Conservation (phyloP, 2,329 filamentous ascomycete genomes). For the Tolypocladium ovalisporum region DNA sequence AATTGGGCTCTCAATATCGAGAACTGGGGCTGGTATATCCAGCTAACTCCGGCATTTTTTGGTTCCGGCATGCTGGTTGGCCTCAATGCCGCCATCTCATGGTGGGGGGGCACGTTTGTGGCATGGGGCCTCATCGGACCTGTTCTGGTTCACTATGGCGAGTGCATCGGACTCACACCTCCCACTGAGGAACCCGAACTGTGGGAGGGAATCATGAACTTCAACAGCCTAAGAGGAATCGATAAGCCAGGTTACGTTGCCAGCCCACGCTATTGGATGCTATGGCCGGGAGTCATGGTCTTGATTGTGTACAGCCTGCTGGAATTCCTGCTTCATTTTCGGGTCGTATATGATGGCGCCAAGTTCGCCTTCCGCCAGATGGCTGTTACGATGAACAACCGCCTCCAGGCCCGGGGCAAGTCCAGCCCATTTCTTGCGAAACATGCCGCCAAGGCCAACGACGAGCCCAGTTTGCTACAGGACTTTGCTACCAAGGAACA, state of each 20-base stretch:
- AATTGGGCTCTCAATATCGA: slow-evolving; percentile 40
- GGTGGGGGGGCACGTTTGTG: slow-evolving; percentile 42
- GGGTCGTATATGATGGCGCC: slow-evolving; percentile 22
- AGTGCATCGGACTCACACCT: slow-evolving; percentile 31
- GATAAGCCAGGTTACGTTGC: slow-evolving; percentile 16
- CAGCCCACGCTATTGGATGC: slow-evolving; percentile 30
- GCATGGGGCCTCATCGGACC: slow-evolving; percentile 44
- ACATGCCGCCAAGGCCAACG: slow-evolving; percentile 23
- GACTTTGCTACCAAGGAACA: slow-evolving; percentile 30
- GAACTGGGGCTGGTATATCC: slow-evolving; percentile 51
- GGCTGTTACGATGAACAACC: slow-evolving; percentile 17
- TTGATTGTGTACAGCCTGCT: slow-evolving; percentile 28
- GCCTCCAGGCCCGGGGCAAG: slow-evolving; percentile 19
- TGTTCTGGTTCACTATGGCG: slow-evolving; percentile 37
- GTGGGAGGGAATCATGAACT: slow-evolving; percentile 19
- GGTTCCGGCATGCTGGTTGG: slow-evolving; percentile 41
- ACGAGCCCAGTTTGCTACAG: slow-evolving; percentile 19
- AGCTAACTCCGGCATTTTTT: slow-evolving; percentile 50
- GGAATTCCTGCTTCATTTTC: slow-evolving; percentile 29
- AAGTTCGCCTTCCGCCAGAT: slow-evolving; percentile 21
- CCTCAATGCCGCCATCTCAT: slow-evolving; percentile 45
- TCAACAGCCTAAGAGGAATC: slow-evolving; percentile 19
- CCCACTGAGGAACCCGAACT: slow-evolving; percentile 9
- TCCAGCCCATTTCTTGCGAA: slow-evolving; percentile 20
- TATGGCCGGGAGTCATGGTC: slow-evolving; percentile 34